Evolutionary conservation across 352 stramenopile genomes (phyloP), one percentile per base, ranked within the genome.

Genomic region (Aphanomyces invadans): DNA sequence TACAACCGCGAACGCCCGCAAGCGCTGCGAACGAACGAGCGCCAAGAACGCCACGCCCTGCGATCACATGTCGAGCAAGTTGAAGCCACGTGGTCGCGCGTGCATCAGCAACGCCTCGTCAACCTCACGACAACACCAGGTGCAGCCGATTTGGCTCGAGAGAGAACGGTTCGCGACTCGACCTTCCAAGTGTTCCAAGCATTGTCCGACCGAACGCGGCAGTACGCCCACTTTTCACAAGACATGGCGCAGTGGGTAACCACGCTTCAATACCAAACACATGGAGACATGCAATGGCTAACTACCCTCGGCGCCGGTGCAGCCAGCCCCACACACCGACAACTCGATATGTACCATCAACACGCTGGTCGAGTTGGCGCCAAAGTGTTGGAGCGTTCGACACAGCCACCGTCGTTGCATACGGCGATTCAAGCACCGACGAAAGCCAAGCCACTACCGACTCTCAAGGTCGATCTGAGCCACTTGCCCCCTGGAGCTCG

Each of bases 1-100:
- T 67, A 67, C 49, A 67, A 67, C 49, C 60, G 60, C n/a, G 60
- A 67, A 33, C 60, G 60, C 11, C 60, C 56, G 23, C 60, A 67
- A 48, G 17, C 42, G n/a, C 60, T 67, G 19, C 60, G 60, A 21
- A 21, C 28, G 19, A n/a, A 57, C 17, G 60, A 67, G 28, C 55
- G 4, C 49, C 60, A 59, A 31, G 42, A 67, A 26, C 60, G 60
- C 11, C 60, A 67, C 25, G 26, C 48, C 23, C 44, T 67, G 3
- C 48, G 48, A 10, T 12, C 38, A 11, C 60, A 67, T 17, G 33
- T 57, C 33, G 38, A 49, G 23, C 26, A 67, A 28, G n/a, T 67
- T n/a, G 42, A 57, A 26, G 15, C 21, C 31, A 32, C 26, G 33
- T 28, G 48, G 17, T n/a, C 12, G 49, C 21, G 5, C 9, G 38